Conservation (phyloP, 2,329 filamentous ascomycete species). For the Apiospora saccharicola region DNA sequence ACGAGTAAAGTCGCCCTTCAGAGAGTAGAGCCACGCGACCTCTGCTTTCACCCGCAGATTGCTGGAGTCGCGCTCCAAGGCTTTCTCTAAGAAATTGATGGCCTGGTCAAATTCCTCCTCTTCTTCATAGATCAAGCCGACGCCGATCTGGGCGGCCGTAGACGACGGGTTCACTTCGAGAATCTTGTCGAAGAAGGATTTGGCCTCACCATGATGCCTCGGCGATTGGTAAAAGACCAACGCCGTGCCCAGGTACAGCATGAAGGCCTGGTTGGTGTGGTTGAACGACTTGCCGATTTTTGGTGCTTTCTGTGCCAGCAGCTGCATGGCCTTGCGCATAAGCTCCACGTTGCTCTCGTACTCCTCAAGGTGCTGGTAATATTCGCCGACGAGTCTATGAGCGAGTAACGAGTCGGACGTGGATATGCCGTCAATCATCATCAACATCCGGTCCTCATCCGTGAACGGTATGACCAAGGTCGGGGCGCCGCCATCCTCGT, state of each 20-base stretch:
- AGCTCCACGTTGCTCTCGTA: constrained; percentile 82
- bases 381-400: constrained; percentile 82
- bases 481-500: constrained; percentile 63
- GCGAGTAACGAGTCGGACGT: constrained; percentile 77
- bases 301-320: constrained; percentile 65
- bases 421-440: constrained; percentile 79
- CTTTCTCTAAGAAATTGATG: constrained; percentile 79
- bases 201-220: constrained; percentile 87
- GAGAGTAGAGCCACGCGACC: constrained; percentile 88
- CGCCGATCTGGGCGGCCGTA: constrained; percentile 83
- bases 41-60: constrained; percentile 86
- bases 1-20: constrained; percentile 76
- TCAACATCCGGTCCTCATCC: constrained; percentile 79
- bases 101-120: constrained; percentile 88
- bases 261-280: constrained; percentile 77
- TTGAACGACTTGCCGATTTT: constrained; percentile 74
- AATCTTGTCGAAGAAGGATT: constrained; percentile 82
- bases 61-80: constrained; percentile 72
- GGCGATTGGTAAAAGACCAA: constrained; percentile 91
- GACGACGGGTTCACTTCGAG: constrained; percentile 77
- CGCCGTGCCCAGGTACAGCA: constrained; percentile 82
- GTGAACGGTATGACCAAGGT: constrained; percentile 66
- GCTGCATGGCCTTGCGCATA: constrained; percentile 75
- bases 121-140: constrained; percentile 91
- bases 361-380: constrained; percentile 86